Evolutionary conservation across 1,284 basidiomycete species (phyloP).

Genomic region (Melampsora larici-populina): DNA sequence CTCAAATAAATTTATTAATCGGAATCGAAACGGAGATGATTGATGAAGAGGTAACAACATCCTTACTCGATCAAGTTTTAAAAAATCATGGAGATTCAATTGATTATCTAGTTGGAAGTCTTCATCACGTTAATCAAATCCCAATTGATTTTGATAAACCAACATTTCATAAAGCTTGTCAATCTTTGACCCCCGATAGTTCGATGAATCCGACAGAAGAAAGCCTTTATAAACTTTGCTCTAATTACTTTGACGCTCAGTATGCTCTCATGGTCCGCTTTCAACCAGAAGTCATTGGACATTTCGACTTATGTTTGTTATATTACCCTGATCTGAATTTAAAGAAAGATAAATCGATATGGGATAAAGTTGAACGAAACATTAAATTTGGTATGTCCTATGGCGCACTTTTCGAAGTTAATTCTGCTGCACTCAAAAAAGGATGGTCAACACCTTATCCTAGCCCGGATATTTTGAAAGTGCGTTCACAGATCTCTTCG

Average conservation of each 20-base stretch:
- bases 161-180: constrained; percentile 58
- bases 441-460: constrained; percentile 85
- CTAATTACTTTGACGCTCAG: constrained; percentile 77
- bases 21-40: constrained; percentile 94
- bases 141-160: constrained; percentile 87
- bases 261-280: constrained; percentile 66
- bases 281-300: constrained; percentile 84
- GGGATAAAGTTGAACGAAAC: constrained; percentile 71
- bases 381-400: constrained; percentile 70
- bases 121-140: constrained; percentile 82
- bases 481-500: constrained; percentile 54
- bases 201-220: constrained; percentile 45
- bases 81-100: constrained; percentile 61
- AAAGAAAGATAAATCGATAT: constrained; percentile 58
- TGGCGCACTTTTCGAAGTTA: constrained; percentile 89
- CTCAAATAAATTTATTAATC: constrained; percentile 72
- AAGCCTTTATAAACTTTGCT: constrained; percentile 57
- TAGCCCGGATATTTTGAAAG: constrained; percentile 69
- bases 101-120: constrained; percentile 86
- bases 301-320: constrained; percentile 83
- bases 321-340: constrained; percentile 57
- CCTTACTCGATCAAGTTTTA: constrained; percentile 58
- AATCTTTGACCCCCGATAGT: constrained; percentile 47
- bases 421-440: constrained; percentile 87
- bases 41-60: constrained; percentile 63